These are phyloP conservation scores for Solanum piurae DNA, from an alignment of 257 asterid genomes.

Conservation along the genomic window DNA sequence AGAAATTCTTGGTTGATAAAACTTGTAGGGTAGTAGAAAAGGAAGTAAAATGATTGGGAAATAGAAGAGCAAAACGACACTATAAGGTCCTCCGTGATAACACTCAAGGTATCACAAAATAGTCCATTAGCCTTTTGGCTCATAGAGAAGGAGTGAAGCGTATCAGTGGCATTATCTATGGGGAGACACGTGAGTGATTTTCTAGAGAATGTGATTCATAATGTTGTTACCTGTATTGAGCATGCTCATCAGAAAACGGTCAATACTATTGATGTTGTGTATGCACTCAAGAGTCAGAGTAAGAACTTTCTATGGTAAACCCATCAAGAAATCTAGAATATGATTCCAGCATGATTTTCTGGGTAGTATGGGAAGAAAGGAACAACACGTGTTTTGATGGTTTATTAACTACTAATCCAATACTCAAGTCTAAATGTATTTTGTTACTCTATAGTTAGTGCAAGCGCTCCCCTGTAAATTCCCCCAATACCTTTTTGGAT, in stretches of 20 bases:
- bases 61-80: not conserved
- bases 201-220: constrained; percentile 17
- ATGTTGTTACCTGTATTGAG: constrained; percentile 16
- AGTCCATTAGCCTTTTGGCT: constrained; percentile 14
- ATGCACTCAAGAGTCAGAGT: constrained; percentile 12
- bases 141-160: constrained; percentile 17
- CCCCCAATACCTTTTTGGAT: not conserved
- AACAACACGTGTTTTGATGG: not conserved
- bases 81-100: not conserved
- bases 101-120: not conserved
- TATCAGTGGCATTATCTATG: constrained; percentile 16
- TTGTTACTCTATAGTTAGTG: not conserved
- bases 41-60: constrained; percentile 15
- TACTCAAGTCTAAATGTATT: not conserved
- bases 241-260: constrained; percentile 21
- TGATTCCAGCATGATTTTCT: not conserved
- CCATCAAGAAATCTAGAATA: not conserved
- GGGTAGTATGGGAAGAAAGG: not conserved
- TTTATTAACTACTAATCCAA: not conserved
- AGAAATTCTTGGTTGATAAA: not conserved
- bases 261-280: constrained; percentile 19
- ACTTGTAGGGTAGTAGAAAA: constrained; percentile 1
- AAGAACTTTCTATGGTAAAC: constrained; percentile 8
- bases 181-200: constrained; percentile 20
- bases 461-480: not conserved